Base-by-base conservation (phyloP, 2,329 filamentous ascomycete species). In the Emergomyces orientalis region DNA sequence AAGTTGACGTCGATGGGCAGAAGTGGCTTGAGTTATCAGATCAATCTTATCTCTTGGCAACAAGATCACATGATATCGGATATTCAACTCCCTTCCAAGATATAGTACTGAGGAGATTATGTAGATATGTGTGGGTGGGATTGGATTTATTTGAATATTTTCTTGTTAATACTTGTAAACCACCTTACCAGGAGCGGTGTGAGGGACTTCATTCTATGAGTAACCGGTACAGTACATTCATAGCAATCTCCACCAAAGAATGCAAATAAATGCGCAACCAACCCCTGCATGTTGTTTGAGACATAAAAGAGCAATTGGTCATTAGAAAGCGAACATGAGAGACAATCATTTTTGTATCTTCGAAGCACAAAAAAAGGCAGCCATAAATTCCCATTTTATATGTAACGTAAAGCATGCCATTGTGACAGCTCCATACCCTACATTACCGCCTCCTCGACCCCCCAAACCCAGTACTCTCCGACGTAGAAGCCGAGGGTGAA, bases 21-120 rank as follows among this genome's bases (percentile, higher is more conserved):
- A 56, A 56, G 14, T 56, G 19, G 25, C 22, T 13, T 19, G 19
- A 39, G 37, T 45, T 67, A 67, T 67, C 65, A 63, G 65, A 67
- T 67, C 56, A 57, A 67, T 66, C 65, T 67, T 64, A 67, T 67
- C 65, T 61, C 63, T 57, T 62, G 60, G 59, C 57, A 19, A 25
- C 25, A 45, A 17, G 34, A 17, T 27, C 34, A 43, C 22, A 34
- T 43, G n/a, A 27, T 30, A 27, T 43, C n/a, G n/a, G n/a, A n/a
- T n/a, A n/a, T n/a, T n/a, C n/a, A n/a, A n/a, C n/a, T n/a, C n/a
- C n/a, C n/a, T n/a, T n/a, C n/a, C n/a, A n/a, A n/a, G n/a, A n/a
- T n/a, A n/a, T n/a, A n/a, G n/a, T n/a, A n/a, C n/a, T n/a, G 8
- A 11, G 9, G 3, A 32, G 3, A 32, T 32, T 32, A 7, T 3